Conservation (phyloP, 2,329 filamentous ascomycete species). For the Ophiobolus disseminans region DNA sequence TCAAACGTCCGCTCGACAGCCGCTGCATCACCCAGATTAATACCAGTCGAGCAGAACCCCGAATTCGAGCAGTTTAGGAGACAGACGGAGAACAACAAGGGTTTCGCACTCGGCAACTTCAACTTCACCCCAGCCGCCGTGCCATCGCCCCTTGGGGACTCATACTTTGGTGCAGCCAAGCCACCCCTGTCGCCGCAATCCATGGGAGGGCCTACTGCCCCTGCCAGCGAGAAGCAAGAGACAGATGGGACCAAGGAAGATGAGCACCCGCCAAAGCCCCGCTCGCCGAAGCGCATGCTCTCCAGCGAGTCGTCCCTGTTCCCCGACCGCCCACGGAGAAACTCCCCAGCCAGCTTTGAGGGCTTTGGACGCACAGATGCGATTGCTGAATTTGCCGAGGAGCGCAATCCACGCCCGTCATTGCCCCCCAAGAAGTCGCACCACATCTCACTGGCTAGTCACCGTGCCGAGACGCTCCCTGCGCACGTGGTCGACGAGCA, state of each 20-base stretch:
- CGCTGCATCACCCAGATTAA: conserved; percentile 70
- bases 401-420: conserved; percentile 40
- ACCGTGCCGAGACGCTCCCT: conserved; percentile 58
- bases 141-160: conserved; percentile 29
- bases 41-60: conserved; percentile 76
- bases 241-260: conserved; percentile 21
- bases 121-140: conserved; percentile 49
- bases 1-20: conserved; percentile 75
- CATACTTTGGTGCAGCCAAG: conserved; percentile 31
- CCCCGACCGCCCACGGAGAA: conserved; percentile 53
- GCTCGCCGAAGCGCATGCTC: conserved; percentile 59
- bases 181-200: conserved; percentile 47
- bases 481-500: conserved; percentile 32
- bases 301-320: conserved; percentile 54
- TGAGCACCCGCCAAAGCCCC: conserved; percentile 34
- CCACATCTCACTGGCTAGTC: conserved; percentile 24
- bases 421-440: conserved; percentile 33
- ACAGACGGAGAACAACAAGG: conserved; percentile 68
- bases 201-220: conserved; percentile 27
- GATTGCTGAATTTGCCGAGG: conserved; percentile 44
- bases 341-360: conserved; percentile 57
- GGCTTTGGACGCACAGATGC: conserved; percentile 44
- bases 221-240: conserved; percentile 13
- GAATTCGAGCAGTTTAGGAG: conserved; percentile 82
- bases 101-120: conserved; percentile 52